phyloP scores from a whole-genome alignment of 345 rosid genomes.

The Stellera chamaejasme region DNA sequence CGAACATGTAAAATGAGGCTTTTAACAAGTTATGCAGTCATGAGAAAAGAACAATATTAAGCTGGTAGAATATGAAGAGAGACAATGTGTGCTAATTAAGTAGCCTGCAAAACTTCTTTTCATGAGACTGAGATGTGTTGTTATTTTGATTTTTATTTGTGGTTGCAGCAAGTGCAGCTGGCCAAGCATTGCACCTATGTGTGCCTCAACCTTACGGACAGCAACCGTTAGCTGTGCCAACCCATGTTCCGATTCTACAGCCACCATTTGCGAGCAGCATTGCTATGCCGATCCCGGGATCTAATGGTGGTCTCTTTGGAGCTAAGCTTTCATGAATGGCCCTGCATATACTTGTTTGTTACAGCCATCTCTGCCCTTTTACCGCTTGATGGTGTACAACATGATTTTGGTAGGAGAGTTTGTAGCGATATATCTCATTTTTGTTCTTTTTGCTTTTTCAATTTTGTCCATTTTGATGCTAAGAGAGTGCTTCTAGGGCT shows the following conservation, averaged over 20 bases:
- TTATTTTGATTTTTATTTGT: neutral
- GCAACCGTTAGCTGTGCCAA: slow-evolving; percentile 30
- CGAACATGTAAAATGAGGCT: too few relatives aligned
- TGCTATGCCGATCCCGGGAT: slow-evolving; percentile 28
- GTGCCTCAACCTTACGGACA: slow-evolving; percentile 40
- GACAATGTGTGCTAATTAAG: too few relatives aligned
- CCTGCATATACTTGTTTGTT: slow-evolving; percentile 1
- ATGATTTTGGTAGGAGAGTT: too few relatives aligned
- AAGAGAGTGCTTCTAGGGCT: too few relatives aligned
- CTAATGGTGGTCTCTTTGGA: slow-evolving; percentile 26
- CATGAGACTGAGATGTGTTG: too few relatives aligned
- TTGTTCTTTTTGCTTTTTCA: neutral
- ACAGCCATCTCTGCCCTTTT: neutral
- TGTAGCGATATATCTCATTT: neutral
- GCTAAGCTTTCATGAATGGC: slow-evolving; percentile 35
- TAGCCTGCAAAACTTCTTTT: too few relatives aligned
- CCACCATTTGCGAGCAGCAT: slow-evolving; percentile 28
- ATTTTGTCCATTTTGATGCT: neutral
- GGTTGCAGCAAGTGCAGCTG: slow-evolving; percentile 27
- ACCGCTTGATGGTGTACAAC: neutral
- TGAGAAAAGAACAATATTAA: too few relatives aligned
- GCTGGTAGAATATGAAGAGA: too few relatives aligned
- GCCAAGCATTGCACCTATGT: slow-evolving; percentile 33
- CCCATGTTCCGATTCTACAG: slow-evolving; percentile 36
- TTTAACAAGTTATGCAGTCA: too few relatives aligned